These are phyloP conservation scores for Helotiales sp. DNA, from an alignment of 2,329 filamentous ascomycete species.

Conservation along the genomic window DNA sequence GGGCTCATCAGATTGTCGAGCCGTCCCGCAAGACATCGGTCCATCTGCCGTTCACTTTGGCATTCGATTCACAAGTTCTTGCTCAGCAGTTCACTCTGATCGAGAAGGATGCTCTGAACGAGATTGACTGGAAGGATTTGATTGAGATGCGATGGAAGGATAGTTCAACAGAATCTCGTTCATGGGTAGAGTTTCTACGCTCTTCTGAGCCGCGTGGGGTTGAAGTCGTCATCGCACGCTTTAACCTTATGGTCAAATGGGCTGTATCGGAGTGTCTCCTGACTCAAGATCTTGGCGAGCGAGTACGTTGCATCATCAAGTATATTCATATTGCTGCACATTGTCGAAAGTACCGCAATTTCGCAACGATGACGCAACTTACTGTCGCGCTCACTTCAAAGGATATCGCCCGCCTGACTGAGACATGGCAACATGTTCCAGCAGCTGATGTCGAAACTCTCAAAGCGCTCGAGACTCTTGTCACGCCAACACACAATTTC, in stretches of 20 bases:
- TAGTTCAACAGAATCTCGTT: slow-evolving; percentile 62
- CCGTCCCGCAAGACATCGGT: slow-evolving; percentile 33
- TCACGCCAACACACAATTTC: slow-evolving; percentile 78
- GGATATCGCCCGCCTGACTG: slow-evolving; percentile 65
- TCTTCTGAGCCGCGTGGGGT: slow-evolving; percentile 73
- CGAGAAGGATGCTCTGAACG: slow-evolving; percentile 81
- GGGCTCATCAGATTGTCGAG: slow-evolving; percentile 28
- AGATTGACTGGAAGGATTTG: slow-evolving; percentile 86
- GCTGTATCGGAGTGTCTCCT: slow-evolving; percentile 77
- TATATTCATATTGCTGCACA: slow-evolving; percentile 79
- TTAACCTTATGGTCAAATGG: slow-evolving; percentile 90
- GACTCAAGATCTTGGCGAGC: slow-evolving; percentile 69
- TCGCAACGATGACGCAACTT: slow-evolving; percentile 80
- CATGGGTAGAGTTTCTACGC: slow-evolving; percentile 81
- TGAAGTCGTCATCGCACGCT: slow-evolving; percentile 81
- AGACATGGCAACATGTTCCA: slow-evolving; percentile 73
- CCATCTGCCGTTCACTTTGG: slow-evolving; percentile 78
- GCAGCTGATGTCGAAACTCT: slow-evolving; percentile 64
- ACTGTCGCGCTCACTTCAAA: slow-evolving; percentile 74
- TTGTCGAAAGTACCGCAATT: slow-evolving; percentile 76
- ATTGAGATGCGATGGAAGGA: slow-evolving; percentile 84
- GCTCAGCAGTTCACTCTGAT: slow-evolving; percentile 84
- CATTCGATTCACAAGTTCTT: slow-evolving; percentile 75
- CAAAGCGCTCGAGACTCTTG: slow-evolving; percentile 67
- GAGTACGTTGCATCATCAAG: slow-evolving; percentile 76